A percentile compares a stretch with the other conserved stretches of the same genome.
phyloP scores from a whole-genome alignment of 2,329 filamentous ascomycete genomes.

The Microdochium paspali region DNA sequence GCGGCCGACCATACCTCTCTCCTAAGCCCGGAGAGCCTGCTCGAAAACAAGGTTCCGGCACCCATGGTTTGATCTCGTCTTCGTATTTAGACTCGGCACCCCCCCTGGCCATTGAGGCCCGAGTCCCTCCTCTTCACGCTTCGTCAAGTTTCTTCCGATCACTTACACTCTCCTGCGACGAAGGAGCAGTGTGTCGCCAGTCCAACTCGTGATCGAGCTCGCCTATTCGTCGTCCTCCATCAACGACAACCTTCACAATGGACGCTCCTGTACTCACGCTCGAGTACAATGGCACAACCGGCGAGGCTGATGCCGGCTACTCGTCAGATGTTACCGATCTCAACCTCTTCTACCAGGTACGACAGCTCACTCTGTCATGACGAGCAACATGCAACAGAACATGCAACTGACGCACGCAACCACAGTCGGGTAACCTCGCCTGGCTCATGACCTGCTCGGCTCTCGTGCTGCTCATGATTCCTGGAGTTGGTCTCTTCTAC shows the following conservation, averaged over 20 bases:
- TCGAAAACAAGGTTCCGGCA: not conserved
- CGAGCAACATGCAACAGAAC: not conserved
- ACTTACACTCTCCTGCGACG: not conserved
- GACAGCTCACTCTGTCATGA: not conserved
- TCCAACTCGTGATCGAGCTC: not conserved
- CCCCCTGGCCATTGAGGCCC: not conserved
- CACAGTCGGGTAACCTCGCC: constrained; percentile 67
- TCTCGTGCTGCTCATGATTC: constrained; percentile 85
- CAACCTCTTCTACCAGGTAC: constrained; percentile 76
- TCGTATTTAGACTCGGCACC: not conserved
- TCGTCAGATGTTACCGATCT: constrained; percentile 52
- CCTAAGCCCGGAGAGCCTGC: not conserved
- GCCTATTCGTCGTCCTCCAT: constrained; percentile 3
- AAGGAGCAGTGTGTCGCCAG: not conserved
- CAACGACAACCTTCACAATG: constrained; percentile 12
- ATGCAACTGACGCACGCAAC: constrained; percentile 1
- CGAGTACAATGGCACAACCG: constrained; percentile 41
- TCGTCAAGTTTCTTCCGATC: not conserved
- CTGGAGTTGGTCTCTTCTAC: constrained; percentile 92
- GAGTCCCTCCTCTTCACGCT: not conserved
- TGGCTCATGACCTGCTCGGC: constrained; percentile 72
- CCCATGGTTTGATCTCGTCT: not conserved
- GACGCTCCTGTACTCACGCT: constrained; percentile 3
- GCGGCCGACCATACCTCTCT: not conserved
- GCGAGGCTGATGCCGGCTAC: constrained; percentile 40